These are phyloP conservation scores for Botrytis pseudocinerea DNA, from an alignment of 2,329 filamentous ascomycete genomes.

Conservation along the genomic window DNA sequence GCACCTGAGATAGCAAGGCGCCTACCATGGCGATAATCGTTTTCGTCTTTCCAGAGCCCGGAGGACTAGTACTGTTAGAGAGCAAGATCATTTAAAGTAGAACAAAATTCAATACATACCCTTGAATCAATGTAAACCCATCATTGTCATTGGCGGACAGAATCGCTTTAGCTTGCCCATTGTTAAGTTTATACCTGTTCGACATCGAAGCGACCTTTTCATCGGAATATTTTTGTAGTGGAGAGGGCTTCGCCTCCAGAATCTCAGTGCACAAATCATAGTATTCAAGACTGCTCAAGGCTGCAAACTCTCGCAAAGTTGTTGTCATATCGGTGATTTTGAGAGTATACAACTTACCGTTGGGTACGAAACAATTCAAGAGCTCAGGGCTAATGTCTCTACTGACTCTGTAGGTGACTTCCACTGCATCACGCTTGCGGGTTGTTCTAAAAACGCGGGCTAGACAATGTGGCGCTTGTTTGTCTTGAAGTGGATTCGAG, in stretches of 20 bases:
- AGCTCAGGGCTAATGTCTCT: slow-evolving; percentile 54
- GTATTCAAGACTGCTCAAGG: slow-evolving; percentile 85
- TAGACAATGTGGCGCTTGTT: slow-evolving; percentile 74
- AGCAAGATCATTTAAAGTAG: slow-evolving; percentile 35
- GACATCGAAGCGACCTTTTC: slow-evolving; percentile 69
- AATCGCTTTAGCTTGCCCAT: slow-evolving; percentile 87
- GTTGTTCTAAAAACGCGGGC: slow-evolving; percentile 79
- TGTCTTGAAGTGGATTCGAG: slow-evolving; percentile 66
- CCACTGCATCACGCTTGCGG: slow-evolving; percentile 76
- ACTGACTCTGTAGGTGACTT: slow-evolving; percentile 83
- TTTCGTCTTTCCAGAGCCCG: slow-evolving; percentile 97
- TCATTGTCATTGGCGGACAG: slow-evolving; percentile 93
- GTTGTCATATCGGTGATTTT: slow-evolving; percentile 94
- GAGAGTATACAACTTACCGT: slow-evolving; percentile 68
- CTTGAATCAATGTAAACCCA: slow-evolving; percentile 94
- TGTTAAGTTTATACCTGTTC: slow-evolving; percentile 80
- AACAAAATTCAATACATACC: slow-evolving; percentile 49
- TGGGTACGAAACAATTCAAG: slow-evolving; percentile 63
- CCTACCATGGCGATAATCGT: slow-evolving; percentile 97
- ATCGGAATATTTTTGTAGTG: slow-evolving; percentile 77
- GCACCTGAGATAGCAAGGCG: slow-evolving; percentile 65
- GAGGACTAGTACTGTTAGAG: slow-evolving; percentile 58
- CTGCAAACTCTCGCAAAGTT: slow-evolving; percentile 92
- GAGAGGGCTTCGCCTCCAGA: slow-evolving; percentile 83
- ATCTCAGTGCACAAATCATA: slow-evolving; percentile 96